A percentile compares a stretch with the other conserved stretches of the same genome.
Conservation (phyloP, 1,284 basidiomycete species). For the Pascua guehoae region DNA sequence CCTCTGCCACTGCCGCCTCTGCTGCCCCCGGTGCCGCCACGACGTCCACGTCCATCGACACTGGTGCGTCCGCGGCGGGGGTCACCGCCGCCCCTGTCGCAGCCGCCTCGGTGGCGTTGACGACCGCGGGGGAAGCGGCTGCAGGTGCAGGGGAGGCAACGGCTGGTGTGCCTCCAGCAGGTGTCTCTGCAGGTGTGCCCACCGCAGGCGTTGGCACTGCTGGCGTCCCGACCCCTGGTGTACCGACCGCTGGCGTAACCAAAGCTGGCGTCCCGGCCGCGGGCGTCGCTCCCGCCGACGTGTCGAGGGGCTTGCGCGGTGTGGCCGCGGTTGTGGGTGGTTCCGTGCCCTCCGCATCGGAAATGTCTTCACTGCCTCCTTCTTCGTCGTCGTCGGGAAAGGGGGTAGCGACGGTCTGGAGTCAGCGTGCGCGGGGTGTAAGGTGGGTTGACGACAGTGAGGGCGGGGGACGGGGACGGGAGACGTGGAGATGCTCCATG, state of each 20-base stretch:
- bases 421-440: background rate
- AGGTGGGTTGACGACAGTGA: background rate
- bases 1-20: background rate
- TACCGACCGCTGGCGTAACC: background rate
- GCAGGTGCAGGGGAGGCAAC: background rate
- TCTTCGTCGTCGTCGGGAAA: slow-evolving; percentile 15
- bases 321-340: slow-evolving; percentile 13
- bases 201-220: background rate
- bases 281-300: background rate
- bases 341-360: slow-evolving; percentile 9
- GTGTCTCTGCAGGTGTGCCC: background rate
- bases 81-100: background rate
- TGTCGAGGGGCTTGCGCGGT: background rate
- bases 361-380: slow-evolving; percentile 2
- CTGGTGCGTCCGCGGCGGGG: background rate
- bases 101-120: background rate
- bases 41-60: background rate
- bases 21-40: background rate
- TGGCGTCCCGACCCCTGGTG: slow-evolving; percentile 4
- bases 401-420: slow-evolving; percentile 10
- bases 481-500: background rate
- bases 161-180: background rate
- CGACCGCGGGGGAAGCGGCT: background rate
- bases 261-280: slow-evolving; percentile 3
- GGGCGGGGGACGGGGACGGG: background rate